A percentile compares a stretch with the other conserved stretches of the same genome.
Evolutionary conservation across 441 rosid genomes (phyloP).

Genomic region (Pelargonium cotyledonis): DNA sequence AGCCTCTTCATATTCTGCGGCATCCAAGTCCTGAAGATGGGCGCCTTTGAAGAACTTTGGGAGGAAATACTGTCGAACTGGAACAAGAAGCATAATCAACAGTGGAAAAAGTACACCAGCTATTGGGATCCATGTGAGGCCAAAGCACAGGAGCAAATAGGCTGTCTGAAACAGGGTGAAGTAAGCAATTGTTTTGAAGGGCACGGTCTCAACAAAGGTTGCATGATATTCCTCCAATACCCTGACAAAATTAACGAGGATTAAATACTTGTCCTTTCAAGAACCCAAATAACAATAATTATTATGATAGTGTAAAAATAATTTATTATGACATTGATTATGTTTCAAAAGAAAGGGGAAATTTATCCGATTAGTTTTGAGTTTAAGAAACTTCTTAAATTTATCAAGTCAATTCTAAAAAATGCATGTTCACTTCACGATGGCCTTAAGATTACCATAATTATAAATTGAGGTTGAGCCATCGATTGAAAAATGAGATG

Average conservation of each 20-base stretch:
- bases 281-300: constrained; percentile 9
- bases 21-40: constrained; percentile 73
- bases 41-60: constrained; percentile 63
- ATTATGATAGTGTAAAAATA: too few relatives aligned
- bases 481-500: background rate
- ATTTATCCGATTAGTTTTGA: background rate
- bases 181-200: constrained; percentile 49
- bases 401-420: background rate
- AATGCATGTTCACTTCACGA: background rate
- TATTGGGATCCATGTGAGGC: constrained; percentile 73
- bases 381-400: background rate
- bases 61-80: constrained; percentile 58
- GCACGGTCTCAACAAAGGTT: constrained; percentile 60
- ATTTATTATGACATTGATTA: background rate
- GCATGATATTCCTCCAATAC: constrained; percentile 53
- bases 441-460: background rate
- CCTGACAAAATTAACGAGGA: constrained; percentile 30
- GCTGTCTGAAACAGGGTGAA: constrained; percentile 65
- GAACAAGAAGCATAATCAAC: constrained; percentile 74
- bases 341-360: background rate
- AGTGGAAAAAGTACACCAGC: constrained; percentile 76
- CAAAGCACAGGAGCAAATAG: constrained; percentile 62
- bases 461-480: background rate
- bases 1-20: constrained; percentile 74
- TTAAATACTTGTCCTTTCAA: constrained; percentile 11